Evolutionary conservation across 2,329 filamentous ascomycete species (phyloP).

Genomic region (Fonsecaea nubica): DNA sequence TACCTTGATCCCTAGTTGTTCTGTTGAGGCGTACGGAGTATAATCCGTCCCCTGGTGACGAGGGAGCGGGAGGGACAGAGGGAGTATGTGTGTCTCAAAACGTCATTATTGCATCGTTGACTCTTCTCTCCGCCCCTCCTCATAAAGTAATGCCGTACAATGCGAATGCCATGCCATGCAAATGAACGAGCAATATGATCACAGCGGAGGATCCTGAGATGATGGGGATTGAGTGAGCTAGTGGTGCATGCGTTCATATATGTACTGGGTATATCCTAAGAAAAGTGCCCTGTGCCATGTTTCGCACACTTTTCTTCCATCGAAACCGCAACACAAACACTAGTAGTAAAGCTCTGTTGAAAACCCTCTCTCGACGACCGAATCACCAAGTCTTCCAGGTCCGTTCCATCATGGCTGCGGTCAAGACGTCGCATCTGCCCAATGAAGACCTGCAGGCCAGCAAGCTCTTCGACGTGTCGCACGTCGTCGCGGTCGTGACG

Average conservation of each 20-base stretch:
- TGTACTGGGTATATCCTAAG: too few relatives aligned
- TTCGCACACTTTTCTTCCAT: neutral
- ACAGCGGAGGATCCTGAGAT: too few relatives aligned
- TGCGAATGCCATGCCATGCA: too few relatives aligned
- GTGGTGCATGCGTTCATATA: too few relatives aligned
- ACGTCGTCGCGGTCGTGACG: slow-evolving; percentile 51
- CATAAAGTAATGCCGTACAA: too few relatives aligned
- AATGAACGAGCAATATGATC: too few relatives aligned
- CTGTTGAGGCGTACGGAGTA: neutral
- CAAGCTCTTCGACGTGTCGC: slow-evolving; percentile 44
- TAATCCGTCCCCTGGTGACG: neutral
- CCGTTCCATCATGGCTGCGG: slow-evolving; percentile 6
- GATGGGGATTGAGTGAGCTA: too few relatives aligned
- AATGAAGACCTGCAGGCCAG: slow-evolving; percentile 40
- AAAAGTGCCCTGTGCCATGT: neutral
- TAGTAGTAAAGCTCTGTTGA: neutral
- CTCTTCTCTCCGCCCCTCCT: too few relatives aligned
- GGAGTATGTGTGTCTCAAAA: neutral
- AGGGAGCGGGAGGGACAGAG: neutral
- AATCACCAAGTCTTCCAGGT: neutral
- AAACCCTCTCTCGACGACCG: neutral
- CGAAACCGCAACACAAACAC: neutral
- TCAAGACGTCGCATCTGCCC: slow-evolving; percentile 24
- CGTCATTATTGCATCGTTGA: neutral
- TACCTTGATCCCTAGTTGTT: too few relatives aligned